Evolutionary conservation across 2,329 filamentous ascomycete species (phyloP), one percentile per base, ranked within the genome.

Genomic region (Annulohypoxylon truncatum): DNA sequence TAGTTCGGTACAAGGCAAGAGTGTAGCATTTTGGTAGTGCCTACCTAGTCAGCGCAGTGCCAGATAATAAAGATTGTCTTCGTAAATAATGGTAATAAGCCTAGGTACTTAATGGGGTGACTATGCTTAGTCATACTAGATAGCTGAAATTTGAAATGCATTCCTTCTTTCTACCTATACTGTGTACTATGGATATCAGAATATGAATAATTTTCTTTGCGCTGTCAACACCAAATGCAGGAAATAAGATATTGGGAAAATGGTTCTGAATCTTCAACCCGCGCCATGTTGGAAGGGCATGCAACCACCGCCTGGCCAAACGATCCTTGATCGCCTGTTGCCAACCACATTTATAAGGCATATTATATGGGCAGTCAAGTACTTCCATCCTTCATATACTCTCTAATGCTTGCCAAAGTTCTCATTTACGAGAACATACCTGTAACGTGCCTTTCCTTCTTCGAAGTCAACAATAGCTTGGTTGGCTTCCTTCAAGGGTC

Each of bases 401-500:
- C 7, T 50, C 52, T 64, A 74, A 47, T 75, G 72, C 50, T 74
- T 75, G 44, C 71, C 75, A 47, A 60, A 75, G 58, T 77, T 76
- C 73, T 82, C 80, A 60, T 83, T 83, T 1, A 82, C 80, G 42
- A 84, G 74, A 5, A 84, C 82, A 70, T 83, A 85, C 68, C 84
- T 76, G 67, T 83, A 85, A 51, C 83, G 79, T 3, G 84, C 83
- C 76, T 87, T 85, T 1, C 87, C 87, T 0, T 77, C 76, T 10
- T 85, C 83, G 80, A 90, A 82, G 66, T 89, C 87, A 15, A 88
- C 71, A 26, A 90, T 77, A 2, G 82, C 82, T 74, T 84, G 73
- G 75, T 90, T 90, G 2, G 85, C 85, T 15, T 87, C 83, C 74
- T 82, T 84, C 82, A 91, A 82, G 0, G 83, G 81, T 33, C 84